Base-by-base conservation (phyloP, 805 yeast species). In the Saccharomycopsis oosterbeekiorum region DNA sequence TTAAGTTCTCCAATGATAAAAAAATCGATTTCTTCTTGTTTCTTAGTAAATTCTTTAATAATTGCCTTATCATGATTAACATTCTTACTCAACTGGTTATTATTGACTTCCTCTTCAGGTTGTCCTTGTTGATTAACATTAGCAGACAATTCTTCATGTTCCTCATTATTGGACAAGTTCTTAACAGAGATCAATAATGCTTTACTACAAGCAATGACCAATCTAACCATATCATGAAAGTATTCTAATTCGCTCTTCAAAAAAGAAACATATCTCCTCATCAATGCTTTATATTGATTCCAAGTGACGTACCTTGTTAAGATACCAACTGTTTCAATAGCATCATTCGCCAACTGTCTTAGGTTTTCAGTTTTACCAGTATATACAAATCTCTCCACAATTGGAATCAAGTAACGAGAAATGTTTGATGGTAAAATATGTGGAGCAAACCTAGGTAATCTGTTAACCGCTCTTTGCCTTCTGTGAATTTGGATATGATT, bases 401-500 rank as follows among this genome's bases (percentile, higher is more conserved):
- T 81, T 4, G 99, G 98, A 60, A 94, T 73, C 53, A 94, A 68
- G 70, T 86, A 91, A 68, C 89, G 94, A 0, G 96, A 80, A 59
- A 93, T 82, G 66, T 84, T 85, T 42, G 75, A 73, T 29, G 81
- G 81, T 0, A 81, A 71, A 6, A 92, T 71, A 6, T 75, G 65
- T 21, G 70, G 62, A 5, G 83, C 80, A 53, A 78, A 67, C 4
- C 77, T 83, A 11, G 79, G 78, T 36, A 92, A 73, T 62, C 88
- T 79, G 67, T 83, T 80, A 24, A 93, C 78, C 0, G 98, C 96
- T 67, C 91, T 80, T 71, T 88, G 91, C 67, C 97, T 86, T 74
- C 96, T 83, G 68, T 86, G 90, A 10, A 86, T 68, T 74, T 93
- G 99, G 42, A 93, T 84, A 71, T 93, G 97, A 63, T 79, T 80